Percentiles rank a stretch among this genome's conserved stretches.
phyloP scores from a whole-genome alignment of 805 yeast genomes.

The Spathaspora passalidarum region DNA sequence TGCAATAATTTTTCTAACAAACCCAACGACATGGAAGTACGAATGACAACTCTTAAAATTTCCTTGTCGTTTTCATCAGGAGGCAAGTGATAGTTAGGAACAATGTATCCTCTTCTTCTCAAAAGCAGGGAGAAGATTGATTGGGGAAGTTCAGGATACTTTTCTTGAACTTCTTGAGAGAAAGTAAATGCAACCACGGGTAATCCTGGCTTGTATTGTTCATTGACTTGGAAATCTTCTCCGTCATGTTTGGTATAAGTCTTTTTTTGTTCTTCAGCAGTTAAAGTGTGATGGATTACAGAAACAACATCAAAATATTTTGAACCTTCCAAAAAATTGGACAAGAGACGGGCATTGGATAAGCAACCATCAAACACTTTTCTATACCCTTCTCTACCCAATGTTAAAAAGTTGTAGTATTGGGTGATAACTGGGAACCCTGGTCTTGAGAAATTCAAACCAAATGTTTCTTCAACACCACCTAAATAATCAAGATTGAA shows the following conservation, averaged over 20 bases:
- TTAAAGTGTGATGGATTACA: slow-evolving; percentile 64
- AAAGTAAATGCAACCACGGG: slow-evolving; percentile 89
- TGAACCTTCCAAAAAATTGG: slow-evolving; percentile 60
- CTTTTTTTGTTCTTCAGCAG: slow-evolving; percentile 13
- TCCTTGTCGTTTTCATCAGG: slow-evolving; percentile 54
- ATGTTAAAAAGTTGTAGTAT: slow-evolving; percentile 71
- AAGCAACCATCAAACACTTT: slow-evolving; percentile 60
- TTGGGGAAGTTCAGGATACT: slow-evolving; percentile 83
- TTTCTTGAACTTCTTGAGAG: slow-evolving; percentile 50
- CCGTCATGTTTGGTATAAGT: slow-evolving; percentile 16
- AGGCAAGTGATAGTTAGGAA: slow-evolving; percentile 87
- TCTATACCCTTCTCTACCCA: slow-evolving; percentile 72
- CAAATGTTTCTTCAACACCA: slow-evolving; percentile 83
- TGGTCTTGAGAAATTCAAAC: slow-evolving; percentile 86
- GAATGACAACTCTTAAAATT: slow-evolving; percentile 80
- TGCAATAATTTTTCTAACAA: slow-evolving; percentile 62
- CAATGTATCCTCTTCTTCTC: slow-evolving; percentile 79
- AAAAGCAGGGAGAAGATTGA: slow-evolving; percentile 66
- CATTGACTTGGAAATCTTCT: slow-evolving; percentile 24
- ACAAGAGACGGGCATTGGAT: slow-evolving; percentile 68
- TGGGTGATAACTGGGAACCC: slow-evolving; percentile 90
- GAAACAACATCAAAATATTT: slow-evolving; percentile 71
- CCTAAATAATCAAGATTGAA: slow-evolving; percentile 84
- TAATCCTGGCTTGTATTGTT: slow-evolving; percentile 64
- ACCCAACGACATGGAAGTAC: slow-evolving; percentile 61